Conservation (phyloP, 306 rosid genomes). For the Trichosanthes cucumerina region DNA sequence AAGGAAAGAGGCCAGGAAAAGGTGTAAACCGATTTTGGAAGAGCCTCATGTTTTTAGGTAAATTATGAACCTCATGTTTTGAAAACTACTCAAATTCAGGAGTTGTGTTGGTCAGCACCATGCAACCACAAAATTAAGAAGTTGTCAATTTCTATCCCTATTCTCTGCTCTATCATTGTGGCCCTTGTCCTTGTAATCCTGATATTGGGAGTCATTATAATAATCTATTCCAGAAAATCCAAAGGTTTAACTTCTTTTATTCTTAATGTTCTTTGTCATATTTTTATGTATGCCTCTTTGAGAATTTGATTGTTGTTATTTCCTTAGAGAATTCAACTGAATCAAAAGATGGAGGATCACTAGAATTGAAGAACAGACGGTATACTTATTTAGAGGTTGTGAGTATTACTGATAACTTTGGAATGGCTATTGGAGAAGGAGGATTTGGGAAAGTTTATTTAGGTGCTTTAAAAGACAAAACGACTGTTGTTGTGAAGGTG, state of each 20-base stretch:
- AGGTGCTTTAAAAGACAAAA: constrained; percentile 10
- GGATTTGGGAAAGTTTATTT: constrained; percentile 36
- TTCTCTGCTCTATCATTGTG: neutral
- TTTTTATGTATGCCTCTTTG: too few species aligned
- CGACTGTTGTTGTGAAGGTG: constrained; percentile 23
- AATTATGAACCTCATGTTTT: neutral
- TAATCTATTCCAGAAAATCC: neutral
- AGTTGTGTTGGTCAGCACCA: neutral
- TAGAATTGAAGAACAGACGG: too few species aligned
- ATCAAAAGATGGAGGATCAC: too few species aligned
- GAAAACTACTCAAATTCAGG: neutral
- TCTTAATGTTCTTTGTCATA: neutral
- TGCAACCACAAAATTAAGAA: neutral
- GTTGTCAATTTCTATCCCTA: neutral
- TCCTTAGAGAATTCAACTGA: too few species aligned
- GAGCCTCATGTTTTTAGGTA: constrained; percentile 10
- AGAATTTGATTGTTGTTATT: too few species aligned
- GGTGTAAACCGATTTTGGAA: constrained; percentile 59
- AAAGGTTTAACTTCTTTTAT: neutral
- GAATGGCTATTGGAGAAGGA: constrained; percentile 21
- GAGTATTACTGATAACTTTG: constrained; percentile 21
- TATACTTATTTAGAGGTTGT: neutral
- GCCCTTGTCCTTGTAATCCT: neutral
- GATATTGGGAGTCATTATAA: neutral
- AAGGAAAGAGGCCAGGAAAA: constrained; percentile 58